Percentiles rank a stretch among this genome's conserved stretches.
Evolutionary conservation across 2,329 filamentous ascomycete genomes (phyloP).

Genomic region (Raffaelea albimanens): DNA sequence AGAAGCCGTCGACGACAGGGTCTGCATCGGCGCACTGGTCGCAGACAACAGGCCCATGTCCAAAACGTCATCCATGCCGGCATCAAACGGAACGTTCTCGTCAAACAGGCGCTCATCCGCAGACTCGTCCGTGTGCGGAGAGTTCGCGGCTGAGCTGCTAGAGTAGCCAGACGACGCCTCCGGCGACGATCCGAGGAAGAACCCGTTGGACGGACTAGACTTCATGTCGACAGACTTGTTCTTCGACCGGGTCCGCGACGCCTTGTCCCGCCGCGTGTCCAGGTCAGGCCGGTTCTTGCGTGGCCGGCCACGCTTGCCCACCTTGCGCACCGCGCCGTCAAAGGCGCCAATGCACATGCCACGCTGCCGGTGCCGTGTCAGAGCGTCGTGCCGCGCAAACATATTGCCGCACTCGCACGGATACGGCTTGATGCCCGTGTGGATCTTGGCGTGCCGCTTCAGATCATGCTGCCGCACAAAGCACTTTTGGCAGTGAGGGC

Average conservation of each 20-base stretch:
- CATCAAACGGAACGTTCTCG: constrained; percentile 21
- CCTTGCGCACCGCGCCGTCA: constrained; percentile 59
- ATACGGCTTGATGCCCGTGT: constrained; percentile 92
- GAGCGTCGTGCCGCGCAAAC: constrained; percentile 89
- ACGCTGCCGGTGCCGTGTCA: constrained; percentile 87
- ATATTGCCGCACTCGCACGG: constrained; percentile 89
- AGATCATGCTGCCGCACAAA: constrained; percentile 96
- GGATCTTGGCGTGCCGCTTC: constrained; percentile 95
- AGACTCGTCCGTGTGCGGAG: constrained; percentile 37
- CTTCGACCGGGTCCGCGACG: constrained; percentile 44
- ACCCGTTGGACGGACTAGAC: no score
- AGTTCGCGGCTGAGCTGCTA: constrained; percentile 45
- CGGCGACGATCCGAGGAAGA: constrained; percentile 33
- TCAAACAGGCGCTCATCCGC: constrained; percentile 26
- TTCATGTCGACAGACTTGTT: no score
- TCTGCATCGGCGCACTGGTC: background rate
- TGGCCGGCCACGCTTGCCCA: constrained; percentile 54
- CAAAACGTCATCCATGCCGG: constrained; percentile 34
- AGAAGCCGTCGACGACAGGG: background rate
- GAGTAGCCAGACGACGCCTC: constrained; percentile 42
- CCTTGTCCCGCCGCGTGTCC: constrained; percentile 47
- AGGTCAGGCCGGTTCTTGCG: constrained; percentile 52
- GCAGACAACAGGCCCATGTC: constrained; percentile 7
- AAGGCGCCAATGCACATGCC: constrained; percentile 96
- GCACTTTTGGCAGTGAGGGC: constrained; percentile 86